A percentile compares a stretch with the other conserved stretches of the same genome.
Evolutionary conservation across 2,329 filamentous ascomycete genomes (phyloP).

Genomic region (Microdochium bolleyi): DNA sequence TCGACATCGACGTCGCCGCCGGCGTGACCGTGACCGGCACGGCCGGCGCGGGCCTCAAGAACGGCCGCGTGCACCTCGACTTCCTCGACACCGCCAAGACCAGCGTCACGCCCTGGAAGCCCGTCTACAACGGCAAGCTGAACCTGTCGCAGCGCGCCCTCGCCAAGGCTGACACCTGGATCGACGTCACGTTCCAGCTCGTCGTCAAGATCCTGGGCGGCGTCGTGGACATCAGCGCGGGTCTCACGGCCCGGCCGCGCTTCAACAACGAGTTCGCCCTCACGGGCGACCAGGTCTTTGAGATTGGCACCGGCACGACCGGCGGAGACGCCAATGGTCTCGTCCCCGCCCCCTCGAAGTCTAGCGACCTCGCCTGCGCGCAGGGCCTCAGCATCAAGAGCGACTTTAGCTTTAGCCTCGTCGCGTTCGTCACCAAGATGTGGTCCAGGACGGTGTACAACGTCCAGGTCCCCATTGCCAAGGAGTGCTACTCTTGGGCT

Average conservation of each 20-base stretch:
- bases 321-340: constrained; percentile 2
- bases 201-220: constrained; percentile 14
- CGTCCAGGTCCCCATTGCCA: constrained; percentile 14
- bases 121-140: constrained; percentile 21
- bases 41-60: constrained; percentile 10
- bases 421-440: constrained; percentile 15
- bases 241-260: constrained; percentile 14
- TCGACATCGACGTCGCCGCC: constrained; percentile 6
- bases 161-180: constrained; percentile 13
- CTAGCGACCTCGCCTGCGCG: constrained; percentile 6
- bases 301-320: neutral
- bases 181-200: constrained; percentile 12
- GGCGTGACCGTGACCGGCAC: constrained; percentile 8
- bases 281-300: constrained; percentile 9
- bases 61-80: constrained; percentile 18
- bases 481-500: constrained; percentile 16
- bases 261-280: constrained; percentile 16
- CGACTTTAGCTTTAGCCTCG: constrained; percentile 15
- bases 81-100: constrained; percentile 18
- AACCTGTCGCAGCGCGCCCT: constrained; percentile 12
- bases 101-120: constrained; percentile 14
- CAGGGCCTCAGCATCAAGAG: constrained; percentile 14
- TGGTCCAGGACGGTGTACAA: constrained; percentile 15
- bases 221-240: constrained; percentile 15
- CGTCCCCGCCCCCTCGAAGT: constrained; percentile 3